Evolutionary conservation across 768 basidiomycete genomes (phyloP).

Genomic region (Boletus rufocinnamomeus): DNA sequence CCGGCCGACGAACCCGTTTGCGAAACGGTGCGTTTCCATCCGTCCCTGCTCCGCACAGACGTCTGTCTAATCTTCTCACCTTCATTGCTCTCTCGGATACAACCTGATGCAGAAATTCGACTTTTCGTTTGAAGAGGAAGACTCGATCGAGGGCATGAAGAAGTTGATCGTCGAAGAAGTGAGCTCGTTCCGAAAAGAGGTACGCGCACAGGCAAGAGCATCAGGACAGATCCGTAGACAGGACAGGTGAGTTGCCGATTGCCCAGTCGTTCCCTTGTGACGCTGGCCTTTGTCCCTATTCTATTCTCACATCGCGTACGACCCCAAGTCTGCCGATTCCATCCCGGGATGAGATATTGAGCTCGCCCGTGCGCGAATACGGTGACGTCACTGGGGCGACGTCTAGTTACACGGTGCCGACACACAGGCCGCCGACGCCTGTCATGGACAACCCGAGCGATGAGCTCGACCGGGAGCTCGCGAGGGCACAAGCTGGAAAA

Average conservation of each 20-base stretch:
- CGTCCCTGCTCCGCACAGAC: background rate
- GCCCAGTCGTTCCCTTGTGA: background rate
- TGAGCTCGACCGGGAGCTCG: conserved; percentile 85
- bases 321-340: conserved; percentile 71
- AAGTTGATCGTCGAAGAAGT: conserved; percentile 93
- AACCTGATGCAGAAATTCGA: conserved; percentile 67
- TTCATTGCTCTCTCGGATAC: background rate
- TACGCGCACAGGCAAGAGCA: conserved; percentile 78
- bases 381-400: conserved; percentile 64
- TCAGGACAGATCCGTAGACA: conserved; percentile 73
- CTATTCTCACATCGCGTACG: background rate
- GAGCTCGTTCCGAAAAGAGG: conserved; percentile 83
- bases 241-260: conserved; percentile 56
- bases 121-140: conserved; percentile 95
- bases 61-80: background rate
- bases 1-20: conserved; percentile 92
- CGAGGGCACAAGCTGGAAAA: conserved; percentile 58
- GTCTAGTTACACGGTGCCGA: conserved; percentile 59
- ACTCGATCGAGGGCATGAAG: conserved; percentile 97
- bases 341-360: conserved; percentile 76
- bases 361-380: conserved; percentile 68
- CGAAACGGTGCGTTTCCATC: conserved; percentile 54
- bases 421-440: conserved; percentile 58
- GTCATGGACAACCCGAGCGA: conserved; percentile 85
- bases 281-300: background rate